phyloP scores from a whole-genome alignment of 2,329 filamentous ascomycete genomes.

The Colletotrichum tropicicola region DNA sequence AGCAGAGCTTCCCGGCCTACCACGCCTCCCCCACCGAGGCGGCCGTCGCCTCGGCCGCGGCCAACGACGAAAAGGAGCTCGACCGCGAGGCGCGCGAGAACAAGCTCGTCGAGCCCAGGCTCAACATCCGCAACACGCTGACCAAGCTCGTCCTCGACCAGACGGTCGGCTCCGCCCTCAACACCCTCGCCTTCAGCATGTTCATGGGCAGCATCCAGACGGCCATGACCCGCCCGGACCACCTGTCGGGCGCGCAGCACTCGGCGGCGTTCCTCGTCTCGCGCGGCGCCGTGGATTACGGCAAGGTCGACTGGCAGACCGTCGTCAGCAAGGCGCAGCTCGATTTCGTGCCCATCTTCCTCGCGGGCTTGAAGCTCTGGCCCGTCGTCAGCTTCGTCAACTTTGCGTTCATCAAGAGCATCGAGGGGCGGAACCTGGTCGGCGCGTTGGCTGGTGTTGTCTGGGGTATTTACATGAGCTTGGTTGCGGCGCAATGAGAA shows the following conservation, averaged over 20 bases:
- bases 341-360: conserved; percentile 72
- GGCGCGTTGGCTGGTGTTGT: conserved; percentile 76
- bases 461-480: conserved; percentile 81
- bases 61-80: conserved; percentile 51
- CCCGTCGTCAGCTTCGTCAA: conserved; percentile 75
- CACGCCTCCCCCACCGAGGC: conserved; percentile 50
- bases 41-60: conserved; percentile 49
- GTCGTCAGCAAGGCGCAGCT: conserved; percentile 54
- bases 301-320: conserved; percentile 51
- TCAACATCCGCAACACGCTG: conserved; percentile 70
- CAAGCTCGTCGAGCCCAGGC: conserved; percentile 55
- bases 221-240: conserved; percentile 50
- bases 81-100: conserved; percentile 44
- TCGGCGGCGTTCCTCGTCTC: conserved; percentile 40
- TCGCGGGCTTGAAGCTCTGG: conserved; percentile 76
- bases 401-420: conserved; percentile 74
- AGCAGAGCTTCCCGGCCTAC: conserved; percentile 76
- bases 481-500: conserved; percentile 55
- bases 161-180: conserved; percentile 70
- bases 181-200: conserved; percentile 71
- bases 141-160: conserved; percentile 77
- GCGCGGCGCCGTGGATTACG: conserved; percentile 52
- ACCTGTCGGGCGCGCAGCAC: conserved; percentile 44
- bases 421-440: conserved; percentile 75
- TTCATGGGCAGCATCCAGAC: conserved; percentile 66